Conservation (phyloP, 2,329 filamentous ascomycete species). For the Xylariaceae sp. region DNA sequence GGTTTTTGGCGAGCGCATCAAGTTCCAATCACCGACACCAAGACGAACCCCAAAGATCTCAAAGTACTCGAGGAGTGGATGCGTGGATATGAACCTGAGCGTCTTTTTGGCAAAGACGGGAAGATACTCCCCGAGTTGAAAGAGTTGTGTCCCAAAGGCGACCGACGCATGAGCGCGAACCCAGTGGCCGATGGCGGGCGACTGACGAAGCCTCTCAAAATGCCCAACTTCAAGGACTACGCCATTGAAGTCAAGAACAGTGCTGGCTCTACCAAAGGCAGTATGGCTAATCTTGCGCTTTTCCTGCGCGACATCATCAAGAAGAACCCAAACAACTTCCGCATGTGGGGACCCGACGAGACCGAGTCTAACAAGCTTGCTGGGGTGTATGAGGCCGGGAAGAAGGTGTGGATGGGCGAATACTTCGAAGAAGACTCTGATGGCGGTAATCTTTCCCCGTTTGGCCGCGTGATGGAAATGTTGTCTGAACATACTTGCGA, state of each 20-base stretch:
- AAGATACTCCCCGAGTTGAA: constrained; percentile 61
- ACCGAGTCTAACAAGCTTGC: constrained; percentile 78
- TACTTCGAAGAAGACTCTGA: constrained; percentile 74
- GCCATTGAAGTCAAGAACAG: constrained; percentile 60
- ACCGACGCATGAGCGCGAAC: constrained; percentile 73
- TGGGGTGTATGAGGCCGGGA: constrained; percentile 68
- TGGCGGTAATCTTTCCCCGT: constrained; percentile 67
- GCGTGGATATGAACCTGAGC: constrained; percentile 71
- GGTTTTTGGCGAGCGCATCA: constrained; percentile 81
- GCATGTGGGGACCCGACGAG: constrained; percentile 76
- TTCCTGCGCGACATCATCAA: constrained; percentile 68
- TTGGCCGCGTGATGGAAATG: constrained; percentile 78
- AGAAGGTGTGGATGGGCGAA: constrained; percentile 79
- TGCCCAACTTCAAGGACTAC: constrained; percentile 71
- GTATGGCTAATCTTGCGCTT: constrained; percentile 67
- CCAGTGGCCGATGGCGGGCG: constrained; percentile 71
- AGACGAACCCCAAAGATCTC: constrained; percentile 62
- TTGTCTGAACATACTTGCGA: constrained; percentile 79
- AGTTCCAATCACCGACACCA: constrained; percentile 70
- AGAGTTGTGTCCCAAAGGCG: constrained; percentile 62
- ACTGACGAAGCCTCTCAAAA: constrained; percentile 62
- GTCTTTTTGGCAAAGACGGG: constrained; percentile 64
- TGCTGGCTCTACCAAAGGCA: constrained; percentile 54
- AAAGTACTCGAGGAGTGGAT: constrained; percentile 74
- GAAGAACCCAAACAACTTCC: constrained; percentile 65